A percentile compares a stretch with the other conserved stretches of the same genome.
Evolutionary conservation across 164 flowering plant genomes (phyloP).

Genomic region (Vitis cinerea): DNA sequence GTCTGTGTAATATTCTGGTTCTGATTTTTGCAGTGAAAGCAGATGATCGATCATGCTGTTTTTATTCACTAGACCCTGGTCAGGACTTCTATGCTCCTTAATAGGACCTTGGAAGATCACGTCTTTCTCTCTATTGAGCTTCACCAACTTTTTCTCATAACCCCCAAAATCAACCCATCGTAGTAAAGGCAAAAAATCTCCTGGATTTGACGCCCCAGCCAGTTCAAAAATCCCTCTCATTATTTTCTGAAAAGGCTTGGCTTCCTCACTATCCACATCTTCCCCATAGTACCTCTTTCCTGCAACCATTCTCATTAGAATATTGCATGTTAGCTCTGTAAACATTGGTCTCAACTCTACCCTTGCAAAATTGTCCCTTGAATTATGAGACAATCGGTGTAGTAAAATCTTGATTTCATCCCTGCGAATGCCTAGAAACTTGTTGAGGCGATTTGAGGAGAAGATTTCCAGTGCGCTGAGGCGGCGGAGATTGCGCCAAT

Average conservation of each 20-base stretch:
- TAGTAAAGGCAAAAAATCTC: slow-evolving; percentile 13
- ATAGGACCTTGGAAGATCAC: slow-evolving; percentile 12
- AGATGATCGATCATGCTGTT: too few species aligned
- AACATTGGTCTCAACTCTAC: slow-evolving; percentile 29
- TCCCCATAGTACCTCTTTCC: slow-evolving; percentile 40
- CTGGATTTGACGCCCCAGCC: not conserved
- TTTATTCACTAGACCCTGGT: too few species aligned
- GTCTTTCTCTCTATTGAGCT: not conserved
- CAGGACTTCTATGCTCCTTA: slow-evolving; percentile 5
- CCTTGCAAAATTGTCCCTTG: not conserved
- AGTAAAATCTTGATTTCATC: too few species aligned
- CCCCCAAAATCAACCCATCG: not conserved
- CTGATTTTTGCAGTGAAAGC: slow-evolving; percentile 15
- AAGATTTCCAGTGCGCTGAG: too few species aligned
- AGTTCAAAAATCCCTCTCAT: too few species aligned
- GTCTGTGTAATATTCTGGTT: slow-evolving; percentile 16
- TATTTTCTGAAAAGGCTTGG: not conserved
- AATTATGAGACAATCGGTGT: too few species aligned
- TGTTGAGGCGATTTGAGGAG: too few species aligned
- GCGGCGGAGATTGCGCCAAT: too few species aligned
- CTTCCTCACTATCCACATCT: slow-evolving; percentile 5
- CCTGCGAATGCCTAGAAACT: too few species aligned
- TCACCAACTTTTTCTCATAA: not conserved
- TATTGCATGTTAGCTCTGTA: slow-evolving; percentile 27
- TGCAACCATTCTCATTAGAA: slow-evolving; percentile 40